Conservation (phyloP, 2,329 filamentous ascomycete genomes). For the Trichoderma arundinaceum region DNA sequence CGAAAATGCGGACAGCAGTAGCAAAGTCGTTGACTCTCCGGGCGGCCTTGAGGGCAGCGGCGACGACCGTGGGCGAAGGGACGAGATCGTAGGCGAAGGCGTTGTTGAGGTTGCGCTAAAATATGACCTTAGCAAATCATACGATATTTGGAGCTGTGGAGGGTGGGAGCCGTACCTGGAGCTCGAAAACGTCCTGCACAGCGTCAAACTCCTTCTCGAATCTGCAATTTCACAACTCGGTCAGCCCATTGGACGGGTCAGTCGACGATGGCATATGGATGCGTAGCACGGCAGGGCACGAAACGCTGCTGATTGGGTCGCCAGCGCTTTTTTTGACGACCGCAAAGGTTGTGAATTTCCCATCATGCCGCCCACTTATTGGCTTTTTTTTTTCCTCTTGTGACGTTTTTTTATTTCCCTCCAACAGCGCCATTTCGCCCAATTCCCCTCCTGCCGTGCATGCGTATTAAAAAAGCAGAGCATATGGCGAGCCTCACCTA, state of each 20-base stretch:
- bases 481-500: slow-evolving; percentile 68
- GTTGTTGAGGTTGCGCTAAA: slow-evolving; percentile 92
- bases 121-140: slow-evolving; percentile 39
- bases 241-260: background rate
- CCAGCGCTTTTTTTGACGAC: slow-evolving; percentile 15
- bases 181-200: slow-evolving; percentile 99
- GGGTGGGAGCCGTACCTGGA: slow-evolving; percentile 73
- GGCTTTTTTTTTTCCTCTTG: slow-evolving; percentile 1
- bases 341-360: background rate
- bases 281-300: slow-evolving; percentile 2
- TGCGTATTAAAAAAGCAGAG: background rate
- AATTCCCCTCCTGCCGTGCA: background rate
- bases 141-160: slow-evolving; percentile 32
- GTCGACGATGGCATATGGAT: background rate
- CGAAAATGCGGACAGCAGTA: slow-evolving; percentile 96
- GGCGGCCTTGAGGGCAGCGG: slow-evolving; percentile 89
- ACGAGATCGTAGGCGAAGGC: slow-evolving; percentile 99
- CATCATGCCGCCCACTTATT: background rate
- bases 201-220: slow-evolving; percentile 99
- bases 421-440: slow-evolving; percentile 8
- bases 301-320: slow-evolving; percentile 8
- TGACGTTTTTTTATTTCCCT: background rate
- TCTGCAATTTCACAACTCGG: slow-evolving; percentile 55
- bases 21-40: slow-evolving; percentile 98
- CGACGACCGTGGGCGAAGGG: slow-evolving; percentile 87